Percentiles rank a stretch among this genome's conserved stretches.
These are phyloP conservation scores for Gossypium sturtianum DNA, from an alignment of 345 rosid species.

Conservation along the genomic window DNA sequence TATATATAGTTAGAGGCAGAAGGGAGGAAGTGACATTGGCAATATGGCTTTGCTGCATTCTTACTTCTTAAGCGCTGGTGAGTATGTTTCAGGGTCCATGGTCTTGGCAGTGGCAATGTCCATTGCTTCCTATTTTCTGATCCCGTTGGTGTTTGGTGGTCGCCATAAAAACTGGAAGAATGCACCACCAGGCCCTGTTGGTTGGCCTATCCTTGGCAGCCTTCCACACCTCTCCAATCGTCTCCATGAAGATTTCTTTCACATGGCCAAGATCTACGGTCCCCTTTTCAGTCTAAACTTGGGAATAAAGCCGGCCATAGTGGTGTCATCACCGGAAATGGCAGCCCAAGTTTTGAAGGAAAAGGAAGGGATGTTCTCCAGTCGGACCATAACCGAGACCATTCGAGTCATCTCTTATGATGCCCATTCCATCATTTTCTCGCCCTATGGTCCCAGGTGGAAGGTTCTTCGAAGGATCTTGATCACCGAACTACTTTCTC, in stretches of 20 bases:
- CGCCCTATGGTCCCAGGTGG: constrained; percentile 19
- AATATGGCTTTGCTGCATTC: neutral
- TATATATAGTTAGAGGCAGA: neutral
- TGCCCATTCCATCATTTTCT: constrained; percentile 18
- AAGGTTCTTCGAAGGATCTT: constrained; percentile 16
- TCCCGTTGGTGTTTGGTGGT: constrained; percentile 9
- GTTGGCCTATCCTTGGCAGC: constrained; percentile 19
- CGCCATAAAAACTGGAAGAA: constrained; percentile 13
- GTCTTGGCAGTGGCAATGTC: neutral
- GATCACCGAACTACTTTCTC: constrained; percentile 13
- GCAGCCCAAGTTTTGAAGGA: neutral
- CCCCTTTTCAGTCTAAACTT: constrained; percentile 10
- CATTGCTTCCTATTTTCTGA: constrained; percentile 10
- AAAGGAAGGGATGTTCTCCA: constrained; percentile 12
- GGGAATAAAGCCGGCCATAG: constrained; percentile 16
- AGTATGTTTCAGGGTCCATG: neutral
- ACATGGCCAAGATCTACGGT: constrained; percentile 5
- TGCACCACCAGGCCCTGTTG: constrained; percentile 19
- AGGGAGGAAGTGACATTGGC: neutral
- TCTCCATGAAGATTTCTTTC: constrained; percentile 16
- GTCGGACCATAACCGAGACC: constrained; percentile 17
- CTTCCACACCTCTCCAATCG: neutral
- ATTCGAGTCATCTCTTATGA: constrained; percentile 12
- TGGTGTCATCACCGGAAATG: constrained; percentile 15
- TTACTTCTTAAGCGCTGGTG: neutral